Evolutionary conservation across 2,329 filamentous ascomycete genomes (phyloP).

Genomic region (Colletotrichum sp.): DNA sequence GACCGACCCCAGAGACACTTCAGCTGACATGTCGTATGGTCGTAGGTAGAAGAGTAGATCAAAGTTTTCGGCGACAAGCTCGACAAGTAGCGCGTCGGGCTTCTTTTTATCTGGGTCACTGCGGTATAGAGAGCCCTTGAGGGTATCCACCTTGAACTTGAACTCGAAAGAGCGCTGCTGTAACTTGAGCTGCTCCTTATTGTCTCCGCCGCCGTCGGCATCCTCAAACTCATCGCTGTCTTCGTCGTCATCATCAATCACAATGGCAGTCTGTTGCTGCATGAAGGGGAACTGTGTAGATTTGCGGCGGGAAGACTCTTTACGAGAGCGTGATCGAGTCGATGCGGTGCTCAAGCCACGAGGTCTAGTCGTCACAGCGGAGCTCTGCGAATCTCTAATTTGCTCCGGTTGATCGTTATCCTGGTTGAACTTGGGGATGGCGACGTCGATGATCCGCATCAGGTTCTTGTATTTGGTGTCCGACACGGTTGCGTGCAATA

Average conservation of each 20-base stretch:
- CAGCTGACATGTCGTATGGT: constrained; percentile 90
- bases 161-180: constrained; percentile 95
- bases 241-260: constrained; percentile 78
- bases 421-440: constrained; percentile 79
- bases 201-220: constrained; percentile 59
- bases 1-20: constrained; percentile 85
- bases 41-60: constrained; percentile 86
- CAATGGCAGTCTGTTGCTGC: constrained; percentile 73
- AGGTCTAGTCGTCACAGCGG: constrained; percentile 40
- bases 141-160: constrained; percentile 92
- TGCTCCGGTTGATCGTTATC: constrained; percentile 27
- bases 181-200: constrained; percentile 65
- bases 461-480: constrained; percentile 96
- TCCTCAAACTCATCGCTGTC: constrained; percentile 71
- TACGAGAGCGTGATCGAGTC: constrained; percentile 46
- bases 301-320: constrained; percentile 56
- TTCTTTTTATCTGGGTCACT: constrained; percentile 80
- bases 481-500: constrained; percentile 89
- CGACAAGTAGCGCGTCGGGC: constrained; percentile 82
- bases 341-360: constrained; percentile 52
- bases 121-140: constrained; percentile 90
- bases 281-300: constrained; percentile 78
- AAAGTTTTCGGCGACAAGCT: constrained; percentile 89
- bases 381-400: constrained; percentile 20
- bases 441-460: constrained; percentile 95